phyloP scores from a whole-genome alignment of 345 rosid genomes.

The Brassica napus region Da-Ae NC_063450.1:45871001-45871500 shows the following conservation, averaged over 20 bases:
- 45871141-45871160: not conserved
- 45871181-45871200: not conserved
- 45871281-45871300: too few species aligned
- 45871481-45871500: not conserved
- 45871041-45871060: not conserved
- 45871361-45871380: not conserved
- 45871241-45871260: not conserved
- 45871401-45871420: not conserved
- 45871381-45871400: not conserved
- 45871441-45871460: not conserved
- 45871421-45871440: not conserved
- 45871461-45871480: not conserved
- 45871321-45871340: too few species aligned
- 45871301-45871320: too few species aligned
- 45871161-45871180: not conserved
- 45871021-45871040: not conserved
- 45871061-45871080: constrained; percentile 24
- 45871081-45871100: not conserved
- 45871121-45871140: not conserved
- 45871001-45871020: not conserved
- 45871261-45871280: too few species aligned
- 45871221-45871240: not conserved
- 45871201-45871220: not conserved
- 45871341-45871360: too few species aligned
- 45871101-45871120: not conserved